Base-by-base conservation (phyloP, 805 yeast species). In the Spathaspora girioi region DNA sequence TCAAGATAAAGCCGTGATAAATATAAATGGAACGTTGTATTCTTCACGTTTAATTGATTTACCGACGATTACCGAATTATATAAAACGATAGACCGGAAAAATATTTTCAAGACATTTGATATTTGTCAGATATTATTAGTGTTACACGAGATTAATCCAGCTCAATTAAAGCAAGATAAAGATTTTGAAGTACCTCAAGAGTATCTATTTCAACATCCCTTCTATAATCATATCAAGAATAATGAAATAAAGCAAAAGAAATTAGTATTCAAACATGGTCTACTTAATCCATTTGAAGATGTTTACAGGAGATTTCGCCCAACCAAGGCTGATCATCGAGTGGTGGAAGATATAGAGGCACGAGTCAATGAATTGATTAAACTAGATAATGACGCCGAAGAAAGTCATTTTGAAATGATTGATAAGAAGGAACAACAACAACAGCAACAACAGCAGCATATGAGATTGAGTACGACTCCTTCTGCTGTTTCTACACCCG, bases 101-200 rank as follows among this genome's bases (percentile, higher is more conserved):
- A 94, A 90, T 63, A 80, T 94, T 23, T 86, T 87, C 71, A 94
- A 94, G 63, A 83, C 96, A 0, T 76, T 89, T 32, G 98, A 94
- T 66, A 75, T 93, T 6, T 82, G 87, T 50, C 97, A 94, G 68
- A 88, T 94, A 73, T 70, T 94, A 48, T 68, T 92, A 5, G 93
- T 93, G 6, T 75, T 90, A 7, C 83, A 81, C 50, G 71, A 77
- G 14, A 63, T 80, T 23, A 65, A 69, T 50, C 74, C 76, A 5
- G 58, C 63, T n/a, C 68, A 67, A 35, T 57, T 71, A n/a, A 68
- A 67, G 50, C 64, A 73, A 50, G 83, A 79, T 46, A 63, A 59
- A 11, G 85, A 80, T 56, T 74, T 80, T 48, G 77, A 68, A 65
- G 73, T 65, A 27, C 80, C 73, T 8, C 58, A 50, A 45, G 73